These are phyloP conservation scores for Tagetes erecta DNA, from an alignment of 129 eudicot genomes.

Conservation along the genomic window DNA sequence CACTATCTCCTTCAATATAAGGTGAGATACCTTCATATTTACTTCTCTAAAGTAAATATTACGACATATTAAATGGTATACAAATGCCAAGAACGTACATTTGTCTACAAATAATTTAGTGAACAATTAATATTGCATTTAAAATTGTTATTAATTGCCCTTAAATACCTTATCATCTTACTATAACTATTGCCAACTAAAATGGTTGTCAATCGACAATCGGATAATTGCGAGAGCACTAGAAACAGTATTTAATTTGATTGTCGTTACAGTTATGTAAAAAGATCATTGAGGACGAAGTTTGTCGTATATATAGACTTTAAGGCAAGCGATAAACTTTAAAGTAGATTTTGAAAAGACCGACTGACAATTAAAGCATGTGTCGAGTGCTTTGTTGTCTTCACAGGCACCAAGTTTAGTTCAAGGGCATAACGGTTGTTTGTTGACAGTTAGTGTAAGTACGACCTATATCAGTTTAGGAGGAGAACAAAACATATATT, in stretches of 20 bases:
- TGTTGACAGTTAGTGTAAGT: neutral
- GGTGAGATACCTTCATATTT: no score
- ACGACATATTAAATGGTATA: neutral
- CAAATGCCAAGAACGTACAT: neutral
- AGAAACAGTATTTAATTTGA: neutral
- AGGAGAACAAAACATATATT: no score
- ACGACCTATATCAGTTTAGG: no score
- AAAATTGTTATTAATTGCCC: neutral
- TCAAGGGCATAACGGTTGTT: neutral
- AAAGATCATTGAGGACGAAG: neutral
- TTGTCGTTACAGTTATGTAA: neutral
- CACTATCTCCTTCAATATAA: no score
- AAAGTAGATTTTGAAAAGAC: neutral
- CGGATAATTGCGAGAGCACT: neutral
- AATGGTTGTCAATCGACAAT: neutral
- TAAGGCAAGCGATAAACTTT: neutral
- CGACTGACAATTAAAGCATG: neutral
- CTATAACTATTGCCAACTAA: neutral
- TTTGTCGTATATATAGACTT: neutral
- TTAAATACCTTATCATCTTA: neutral
- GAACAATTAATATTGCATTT: neutral
- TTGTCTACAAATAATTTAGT: neutral
- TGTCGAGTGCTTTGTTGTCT: neutral
- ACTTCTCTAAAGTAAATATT: no score
- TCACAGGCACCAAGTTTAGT: neutral